Base-by-base conservation (phyloP, 2,329 filamentous ascomycete genomes). In the Neonectria coccinea region DNA sequence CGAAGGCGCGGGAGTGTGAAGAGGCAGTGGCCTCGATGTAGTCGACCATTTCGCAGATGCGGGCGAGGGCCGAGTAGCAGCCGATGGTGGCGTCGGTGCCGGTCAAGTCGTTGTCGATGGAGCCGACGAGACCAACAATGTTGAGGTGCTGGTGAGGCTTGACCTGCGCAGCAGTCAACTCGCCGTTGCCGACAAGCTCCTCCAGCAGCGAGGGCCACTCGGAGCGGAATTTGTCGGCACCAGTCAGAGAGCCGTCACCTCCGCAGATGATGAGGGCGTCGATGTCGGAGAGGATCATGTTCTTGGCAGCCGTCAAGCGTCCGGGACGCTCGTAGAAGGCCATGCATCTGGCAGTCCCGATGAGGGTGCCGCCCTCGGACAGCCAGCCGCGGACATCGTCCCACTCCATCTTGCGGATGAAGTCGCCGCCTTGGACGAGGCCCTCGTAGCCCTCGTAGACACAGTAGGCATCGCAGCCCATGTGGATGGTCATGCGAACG, bases 61-160 rank as follows among this genome's bases (percentile, higher is more conserved):
- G 90, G 52, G 92, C 89, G 60, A 99, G 87, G 25, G 96, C 96
- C 47, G 94, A 97, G 83, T 97, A 98, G 79, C 93, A 97, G 60
- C 96, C 96, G 77, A 99, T 97, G 33, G 96, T 99, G 64, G 96
- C 95, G 79, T 99, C 96, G 12, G 96, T 99, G 69, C 93, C 93
- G 54, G 94, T 97, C 81, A 99, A 91, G 77, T 99, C 96, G 77
- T 99, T 99, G 85, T 99, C 96, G 76, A 99, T 99, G 58, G 94
- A 97, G 62, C 96, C 96, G 29, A 99, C 96, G 56, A 98, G 84
- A 52, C 96, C 96, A 58, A 98, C 95, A 71, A 99, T 97, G 81
- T 98, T 99, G 76, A 99, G 87, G 72, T 97, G 89, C 75, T 87
- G 86, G 85, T 93, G 97, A 2, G 92, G 91, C 50, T 88, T 84